Conservation (phyloP, 139 green algal species). For the Picochlorum sp. region DNA sequence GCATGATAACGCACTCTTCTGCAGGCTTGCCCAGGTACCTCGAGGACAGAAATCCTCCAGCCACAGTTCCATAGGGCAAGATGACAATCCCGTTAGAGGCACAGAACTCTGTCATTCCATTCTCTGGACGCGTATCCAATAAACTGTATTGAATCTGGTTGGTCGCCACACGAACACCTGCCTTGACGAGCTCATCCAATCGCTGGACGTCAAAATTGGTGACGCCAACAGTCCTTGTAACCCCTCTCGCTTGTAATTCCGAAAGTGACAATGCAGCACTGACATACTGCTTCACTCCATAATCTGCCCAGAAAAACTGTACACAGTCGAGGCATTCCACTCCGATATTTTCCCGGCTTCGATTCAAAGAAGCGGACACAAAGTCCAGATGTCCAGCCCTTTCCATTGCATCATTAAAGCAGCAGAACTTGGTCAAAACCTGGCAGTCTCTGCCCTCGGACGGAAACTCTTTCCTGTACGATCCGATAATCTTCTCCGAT, state of each 20-base stretch:
- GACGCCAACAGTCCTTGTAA: conserved; percentile 54
- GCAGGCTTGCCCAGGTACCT: conserved; percentile 28
- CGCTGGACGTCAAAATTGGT: conserved; percentile 81
- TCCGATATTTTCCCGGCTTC: conserved; percentile 27
- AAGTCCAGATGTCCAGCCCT: conserved; percentile 3
- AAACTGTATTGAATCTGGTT: conserved; percentile 85
- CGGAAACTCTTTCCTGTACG: conserved; percentile 29
- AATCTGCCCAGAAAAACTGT: conserved; percentile 51
- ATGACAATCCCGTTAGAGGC: conserved; percentile 48
- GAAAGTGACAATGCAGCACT: conserved; percentile 52
- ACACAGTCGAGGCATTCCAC: conserved; percentile 37
- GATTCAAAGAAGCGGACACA: conserved; percentile 19
- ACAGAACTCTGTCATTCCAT: conserved; percentile 63
- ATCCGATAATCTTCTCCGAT: conserved; percentile 69
- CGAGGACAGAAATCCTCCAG: conserved; percentile 64
- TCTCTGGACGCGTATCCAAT: conserved; percentile 63
- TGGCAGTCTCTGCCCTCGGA: conserved; percentile 11
- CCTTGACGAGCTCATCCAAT: conserved; percentile 57
- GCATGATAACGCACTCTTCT: background rate
- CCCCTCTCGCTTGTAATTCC: conserved; percentile 41
- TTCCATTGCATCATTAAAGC: conserved; percentile 48
- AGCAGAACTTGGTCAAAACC: conserved; percentile 79
- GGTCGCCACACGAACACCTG: conserved; percentile 49
- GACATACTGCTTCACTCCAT: conserved; percentile 42
- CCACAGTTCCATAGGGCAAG: conserved; percentile 75